Evolutionary conservation across 352 stramenopile genomes (phyloP).

Genomic region (Pythium insidiosum): DNA sequence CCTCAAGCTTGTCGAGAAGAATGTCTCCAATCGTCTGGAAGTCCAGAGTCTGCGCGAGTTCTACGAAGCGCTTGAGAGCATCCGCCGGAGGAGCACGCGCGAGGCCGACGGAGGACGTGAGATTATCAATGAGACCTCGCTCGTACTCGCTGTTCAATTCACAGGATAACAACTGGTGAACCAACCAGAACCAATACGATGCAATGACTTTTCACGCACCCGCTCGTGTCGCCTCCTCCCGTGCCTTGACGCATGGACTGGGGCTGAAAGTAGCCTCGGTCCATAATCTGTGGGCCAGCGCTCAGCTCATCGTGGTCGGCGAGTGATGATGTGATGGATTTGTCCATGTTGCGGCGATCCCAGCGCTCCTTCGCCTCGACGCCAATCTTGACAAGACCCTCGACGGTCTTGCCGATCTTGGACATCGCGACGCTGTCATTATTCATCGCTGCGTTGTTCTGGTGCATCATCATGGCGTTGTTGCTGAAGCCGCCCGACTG

Average conservation of each 20-base stretch:
- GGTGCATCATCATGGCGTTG: background rate
- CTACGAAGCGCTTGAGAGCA: slow-evolving; percentile 75
- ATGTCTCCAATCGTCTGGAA: slow-evolving; percentile 81
- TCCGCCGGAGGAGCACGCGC: slow-evolving; percentile 68
- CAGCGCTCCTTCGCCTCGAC: slow-evolving; percentile 72
- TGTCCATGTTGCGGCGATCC: slow-evolving; percentile 87
- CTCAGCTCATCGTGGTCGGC: slow-evolving; percentile 79
- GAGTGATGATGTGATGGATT: slow-evolving; percentile 84
- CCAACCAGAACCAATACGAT: background rate
- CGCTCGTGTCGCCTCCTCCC: slow-evolving; percentile 65
- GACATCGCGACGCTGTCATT: slow-evolving; percentile 33
- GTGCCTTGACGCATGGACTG: slow-evolving; percentile 44
- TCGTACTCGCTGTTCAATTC: slow-evolving; percentile 60
- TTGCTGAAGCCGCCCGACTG: background rate
- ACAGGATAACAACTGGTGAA: background rate
- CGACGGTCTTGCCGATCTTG: slow-evolving; percentile 65
- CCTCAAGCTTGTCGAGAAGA: slow-evolving; percentile 81
- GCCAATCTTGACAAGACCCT: slow-evolving; percentile 78
- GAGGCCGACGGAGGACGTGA: slow-evolving; percentile 70
- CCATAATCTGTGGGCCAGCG: slow-evolving; percentile 50
- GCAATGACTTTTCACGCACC: no score
- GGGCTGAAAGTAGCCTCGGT: slow-evolving; percentile 71
- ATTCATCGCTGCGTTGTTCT: background rate
- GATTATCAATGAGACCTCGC: slow-evolving; percentile 75
- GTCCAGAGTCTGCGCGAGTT: slow-evolving; percentile 81